These are phyloP conservation scores for Polygonum maritimum DNA, from an alignment of 148 eudicot species.

Conservation along the genomic window DNA sequence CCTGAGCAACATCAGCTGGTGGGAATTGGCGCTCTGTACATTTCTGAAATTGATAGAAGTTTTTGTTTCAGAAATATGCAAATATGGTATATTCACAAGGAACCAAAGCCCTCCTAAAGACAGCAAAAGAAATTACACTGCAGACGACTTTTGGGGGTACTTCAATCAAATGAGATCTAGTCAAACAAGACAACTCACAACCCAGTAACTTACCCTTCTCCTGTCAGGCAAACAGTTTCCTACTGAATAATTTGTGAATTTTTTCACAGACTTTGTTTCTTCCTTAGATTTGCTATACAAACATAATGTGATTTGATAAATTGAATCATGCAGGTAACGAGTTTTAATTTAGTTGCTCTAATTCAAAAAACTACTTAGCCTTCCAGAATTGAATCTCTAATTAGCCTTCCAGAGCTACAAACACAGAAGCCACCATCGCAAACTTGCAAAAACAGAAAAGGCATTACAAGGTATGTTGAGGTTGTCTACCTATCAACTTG, in stretches of 20 bases:
- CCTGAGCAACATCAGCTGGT: constrained; percentile 85
- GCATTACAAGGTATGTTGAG: background rate
- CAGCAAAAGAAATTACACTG: background rate
- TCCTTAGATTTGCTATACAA: background rate
- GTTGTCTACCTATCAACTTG: background rate
- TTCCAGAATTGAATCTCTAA: background rate
- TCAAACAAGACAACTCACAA: background rate
- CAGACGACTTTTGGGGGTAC: background rate
- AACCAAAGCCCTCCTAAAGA: background rate
- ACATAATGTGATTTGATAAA: background rate
- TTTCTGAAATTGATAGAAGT: constrained; percentile 41
- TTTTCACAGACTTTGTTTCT: background rate
- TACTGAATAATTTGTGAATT: background rate
- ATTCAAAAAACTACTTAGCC: background rate
- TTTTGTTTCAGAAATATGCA: background rate
- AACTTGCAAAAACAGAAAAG: background rate
- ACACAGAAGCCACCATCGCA: background rate
- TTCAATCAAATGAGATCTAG: background rate
- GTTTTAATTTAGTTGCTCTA: background rate
- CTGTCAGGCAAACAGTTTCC: background rate
- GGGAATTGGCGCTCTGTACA: constrained; percentile 93
- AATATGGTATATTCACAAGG: background rate
- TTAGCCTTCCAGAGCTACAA: background rate
- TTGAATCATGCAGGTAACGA: background rate
- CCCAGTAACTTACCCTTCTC: background rate